These are phyloP conservation scores for Carnegiea gigantea DNA, from an alignment of 179 eudicot genomes.

Conservation along the genomic window DNA sequence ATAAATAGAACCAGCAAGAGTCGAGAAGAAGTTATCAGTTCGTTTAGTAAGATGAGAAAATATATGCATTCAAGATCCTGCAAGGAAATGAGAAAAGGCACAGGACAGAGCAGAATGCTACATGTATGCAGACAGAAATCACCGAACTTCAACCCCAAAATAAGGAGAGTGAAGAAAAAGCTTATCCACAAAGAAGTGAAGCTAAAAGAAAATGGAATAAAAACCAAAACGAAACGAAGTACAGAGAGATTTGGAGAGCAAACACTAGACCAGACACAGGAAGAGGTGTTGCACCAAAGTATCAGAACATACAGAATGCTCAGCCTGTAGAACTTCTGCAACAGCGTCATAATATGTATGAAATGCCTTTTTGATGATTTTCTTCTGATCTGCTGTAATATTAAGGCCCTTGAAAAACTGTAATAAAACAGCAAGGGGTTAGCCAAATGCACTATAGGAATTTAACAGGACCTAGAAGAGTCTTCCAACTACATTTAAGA, in stretches of 20 bases:
- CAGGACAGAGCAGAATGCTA: not conserved
- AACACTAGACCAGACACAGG: not conserved
- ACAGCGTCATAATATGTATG: slow-evolving; percentile 79
- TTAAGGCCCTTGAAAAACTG: slow-evolving; percentile 83
- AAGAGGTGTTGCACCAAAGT: not conserved
- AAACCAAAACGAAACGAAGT: slow-evolving; percentile 8
- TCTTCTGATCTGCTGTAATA: slow-evolving; percentile 82
- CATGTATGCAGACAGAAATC: too few species aligned
- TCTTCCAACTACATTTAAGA: not conserved
- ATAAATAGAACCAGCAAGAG: not conserved
- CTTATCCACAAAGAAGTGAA: not conserved
- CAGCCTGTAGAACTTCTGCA: slow-evolving; percentile 73
- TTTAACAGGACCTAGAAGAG: not conserved
- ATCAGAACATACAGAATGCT: slow-evolving; percentile 71
- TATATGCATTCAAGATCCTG: not conserved
- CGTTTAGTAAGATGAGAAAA: not conserved
- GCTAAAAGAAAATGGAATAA: not conserved
- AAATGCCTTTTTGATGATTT: slow-evolving; percentile 72
- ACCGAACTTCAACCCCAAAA: not conserved
- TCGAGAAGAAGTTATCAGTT: not conserved
- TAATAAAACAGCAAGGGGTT: slow-evolving; percentile 15
- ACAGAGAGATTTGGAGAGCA: not conserved
- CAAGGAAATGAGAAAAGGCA: not conserved
- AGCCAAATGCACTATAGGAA: slow-evolving; percentile 15
- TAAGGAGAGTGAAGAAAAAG: not conserved